Base-by-base conservation (phyloP, 192 early-diverging fungal species). In the Radiomyces spectabilis region DNA sequence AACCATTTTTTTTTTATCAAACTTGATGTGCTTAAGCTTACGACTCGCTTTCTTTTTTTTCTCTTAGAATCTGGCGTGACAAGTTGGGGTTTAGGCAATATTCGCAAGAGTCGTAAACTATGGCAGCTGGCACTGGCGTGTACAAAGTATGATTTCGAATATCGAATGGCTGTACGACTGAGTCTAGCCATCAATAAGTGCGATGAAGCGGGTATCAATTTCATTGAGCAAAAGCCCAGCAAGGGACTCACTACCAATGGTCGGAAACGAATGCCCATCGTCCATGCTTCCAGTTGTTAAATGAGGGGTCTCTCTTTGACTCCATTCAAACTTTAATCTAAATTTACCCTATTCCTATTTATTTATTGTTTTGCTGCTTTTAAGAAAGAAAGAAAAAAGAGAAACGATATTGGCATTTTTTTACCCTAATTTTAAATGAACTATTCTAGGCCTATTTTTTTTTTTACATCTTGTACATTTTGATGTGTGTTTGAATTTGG, bases 141-240 rank as follows among this genome's bases (percentile, higher is more conserved):
- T 44, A 72, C 62, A 8, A 65, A 71, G 34, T 77, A 75, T 42
- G 78, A 80, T 59, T 80, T 80, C 50, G 78, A 80, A 59, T 73
- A 69, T 31, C 59, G 67, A 31, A 51, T 69, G 47, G 46, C 67
- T 6, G 47, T 69, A 2, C 55, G 67, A 47, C 53, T 59, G 34
- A 56, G 50, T 35, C 46, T 69, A 16, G 67, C 56, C 16, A 22
- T 69, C 21, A 48, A 41, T 22, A 59, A 59, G 27, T 65, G 69
- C 40, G 69, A 71, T 32, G 63, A 65, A 15, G n/a, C 57, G 9
- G 59, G 59, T 7, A 54, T 71, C 43, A 42, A 35, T 18, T 27
- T 21, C 12, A 27, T 62, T 18, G 27, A 61, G 42, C 42, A 55
- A 21, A 61, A 61, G 13, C 39, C 26, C 9, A 47, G 26, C 2